These are phyloP conservation scores for Babesia sp. DNA, from an alignment of 169 alveolate genomes.

Conservation along the genomic window DNA sequence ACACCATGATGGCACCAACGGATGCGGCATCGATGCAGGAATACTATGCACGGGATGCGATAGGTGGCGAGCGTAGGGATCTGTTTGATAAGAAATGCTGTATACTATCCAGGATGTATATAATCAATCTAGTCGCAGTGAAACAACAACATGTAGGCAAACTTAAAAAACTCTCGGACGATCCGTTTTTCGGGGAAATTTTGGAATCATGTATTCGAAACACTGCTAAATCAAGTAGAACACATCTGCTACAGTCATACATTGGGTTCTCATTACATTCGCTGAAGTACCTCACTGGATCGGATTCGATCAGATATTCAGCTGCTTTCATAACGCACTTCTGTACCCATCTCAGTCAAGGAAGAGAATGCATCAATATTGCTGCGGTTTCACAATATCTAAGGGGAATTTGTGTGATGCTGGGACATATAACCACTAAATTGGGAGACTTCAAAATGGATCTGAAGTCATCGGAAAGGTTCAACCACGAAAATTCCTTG, in stretches of 20 bases:
- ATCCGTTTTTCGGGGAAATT: conserved; percentile 18
- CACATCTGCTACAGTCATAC: conserved; percentile 63
- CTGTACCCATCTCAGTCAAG: conserved; percentile 30
- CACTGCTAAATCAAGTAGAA: conserved; percentile 40
- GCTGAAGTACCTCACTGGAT: conserved; percentile 34
- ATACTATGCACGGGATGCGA: conserved; percentile 5
- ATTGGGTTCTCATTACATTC: conserved; percentile 52
- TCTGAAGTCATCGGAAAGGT: conserved; percentile 13
- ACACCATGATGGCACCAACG: neutral
- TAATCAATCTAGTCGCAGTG: conserved; percentile 45
- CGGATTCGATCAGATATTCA: conserved; percentile 32
- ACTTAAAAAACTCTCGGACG: conserved; percentile 42
- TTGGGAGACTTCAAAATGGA: conserved; percentile 5
- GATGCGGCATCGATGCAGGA: neutral
- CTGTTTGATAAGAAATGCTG: conserved; percentile 1
- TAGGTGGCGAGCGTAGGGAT: conserved; percentile 19
- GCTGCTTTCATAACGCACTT: conserved; percentile 47
- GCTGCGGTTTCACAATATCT: conserved; percentile 47
- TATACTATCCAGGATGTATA: conserved; percentile 34
- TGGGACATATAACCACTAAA: conserved; percentile 37
- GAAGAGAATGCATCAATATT: conserved; percentile 39
- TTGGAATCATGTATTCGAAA: conserved; percentile 49
- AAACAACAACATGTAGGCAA: conserved; percentile 34
- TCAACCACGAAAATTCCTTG: neutral
- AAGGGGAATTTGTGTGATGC: conserved; percentile 38